Evolutionary conservation across 192 early-diverging fungal genomes (phyloP).

Genomic region (Coemansia sp.): DNA sequence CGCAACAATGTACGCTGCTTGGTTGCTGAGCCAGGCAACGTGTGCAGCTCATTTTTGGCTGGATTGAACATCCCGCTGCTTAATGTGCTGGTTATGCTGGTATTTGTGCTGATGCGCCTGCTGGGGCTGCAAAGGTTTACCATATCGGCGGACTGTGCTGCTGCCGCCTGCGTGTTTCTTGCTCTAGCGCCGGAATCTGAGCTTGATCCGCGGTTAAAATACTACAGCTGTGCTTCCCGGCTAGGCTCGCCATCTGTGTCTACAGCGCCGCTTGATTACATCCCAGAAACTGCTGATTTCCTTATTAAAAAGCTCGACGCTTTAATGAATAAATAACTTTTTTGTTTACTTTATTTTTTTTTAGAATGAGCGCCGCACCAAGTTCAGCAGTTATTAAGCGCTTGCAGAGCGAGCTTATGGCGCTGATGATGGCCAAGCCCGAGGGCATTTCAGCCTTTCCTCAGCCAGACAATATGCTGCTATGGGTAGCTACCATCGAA

Average conservation of each 20-base stretch:
- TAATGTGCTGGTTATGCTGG: slow-evolving; percentile 10
- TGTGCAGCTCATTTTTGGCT: slow-evolving; percentile 31
- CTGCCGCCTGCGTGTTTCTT: slow-evolving; percentile 13
- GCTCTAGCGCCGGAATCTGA: slow-evolving; percentile 7
- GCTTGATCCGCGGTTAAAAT: slow-evolving; percentile 36
- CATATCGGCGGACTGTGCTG: slow-evolving; percentile 21
- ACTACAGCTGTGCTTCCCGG: slow-evolving; percentile 28
- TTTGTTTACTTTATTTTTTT: slow-evolving; percentile 6
- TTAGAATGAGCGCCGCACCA: slow-evolving; percentile 18
- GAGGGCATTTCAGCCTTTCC: slow-evolving; percentile 68
- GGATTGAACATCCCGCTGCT: slow-evolving; percentile 20
- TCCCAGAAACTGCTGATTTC: slow-evolving; percentile 10
- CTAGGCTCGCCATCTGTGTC: slow-evolving; percentile 20
- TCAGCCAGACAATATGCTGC: slow-evolving; percentile 58
- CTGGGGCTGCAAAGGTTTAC: slow-evolving; percentile 33
- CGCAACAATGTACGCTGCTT: slow-evolving; percentile 13
- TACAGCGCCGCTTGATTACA: slow-evolving; percentile 5
- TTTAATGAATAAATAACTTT: slow-evolving; percentile 6
- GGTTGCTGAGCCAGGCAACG: slow-evolving; percentile 51
- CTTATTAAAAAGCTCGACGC: slow-evolving; percentile 20
- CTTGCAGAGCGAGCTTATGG: slow-evolving; percentile 62
- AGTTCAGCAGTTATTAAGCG: slow-evolving; percentile 44
- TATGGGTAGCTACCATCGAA: slow-evolving; percentile 87
- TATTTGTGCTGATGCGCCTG: slow-evolving; percentile 31
- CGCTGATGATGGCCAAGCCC: slow-evolving; percentile 62